phyloP scores from a whole-genome alignment of 371 early-diverging fungal species.

The Lichtheimia hyalospora region DNA sequence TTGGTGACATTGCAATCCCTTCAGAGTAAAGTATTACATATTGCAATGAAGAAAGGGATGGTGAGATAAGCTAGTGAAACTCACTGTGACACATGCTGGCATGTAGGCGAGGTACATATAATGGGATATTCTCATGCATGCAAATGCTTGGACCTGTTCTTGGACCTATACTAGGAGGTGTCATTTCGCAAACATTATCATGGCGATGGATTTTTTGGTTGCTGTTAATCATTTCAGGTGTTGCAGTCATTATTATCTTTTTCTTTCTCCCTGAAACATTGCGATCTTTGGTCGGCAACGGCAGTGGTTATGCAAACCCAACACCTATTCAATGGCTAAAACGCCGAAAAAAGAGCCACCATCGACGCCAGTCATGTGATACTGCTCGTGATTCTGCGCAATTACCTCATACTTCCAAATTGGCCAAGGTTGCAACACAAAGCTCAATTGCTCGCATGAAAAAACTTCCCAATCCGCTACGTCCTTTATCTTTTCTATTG shows the following conservation, averaged over 20 bases:
- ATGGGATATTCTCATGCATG: slow-evolving; percentile 49
- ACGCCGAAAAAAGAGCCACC: neutral
- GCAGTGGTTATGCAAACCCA: slow-evolving; percentile 25
- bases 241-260: slow-evolving; percentile 37
- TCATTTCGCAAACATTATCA: slow-evolving; percentile 10
- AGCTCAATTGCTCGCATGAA: neutral
- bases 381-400: neutral
- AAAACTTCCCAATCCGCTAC: slow-evolving; percentile 4
- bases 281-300: slow-evolving; percentile 39
- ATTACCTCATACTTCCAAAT: neutral
- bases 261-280: slow-evolving; percentile 64
- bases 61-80: neutral
- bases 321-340: slow-evolving; percentile 23
- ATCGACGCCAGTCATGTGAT: neutral
- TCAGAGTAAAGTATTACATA: slow-evolving; percentile 42
- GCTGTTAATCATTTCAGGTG: slow-evolving; percentile 45
- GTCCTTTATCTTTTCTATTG: slow-evolving; percentile 12
- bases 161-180: slow-evolving; percentile 49
- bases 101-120: slow-evolving; percentile 44
- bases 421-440: slow-evolving; percentile 7
- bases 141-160: slow-evolving; percentile 35
- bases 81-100: neutral
- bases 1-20: slow-evolving; percentile 55
- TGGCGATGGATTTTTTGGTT: slow-evolving; percentile 54
- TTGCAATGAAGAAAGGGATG: neutral